Conservation (phyloP, 176 grass and related monocot genomes). For the bread wheat (Triticum aestivum) region IWGSC_CS_RefSeq_v2.1 NC_057803.1:40358502-40359001, state of each 20-base stretch:
- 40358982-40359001: neutral
- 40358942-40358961: conserved; percentile 29
- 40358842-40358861: neutral
- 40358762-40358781: neutral
- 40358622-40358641: conserved; percentile 19
- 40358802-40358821: neutral
- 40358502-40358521: neutral
- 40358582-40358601: neutral
- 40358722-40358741: conserved; percentile 24
- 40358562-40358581: conserved; percentile 23
- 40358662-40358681: neutral
- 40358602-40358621: conserved; percentile 23
- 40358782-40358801: neutral
- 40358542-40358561: conserved; percentile 24
- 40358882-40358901: neutral
- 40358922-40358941: neutral
- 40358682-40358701: conserved; percentile 18
- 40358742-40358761: conserved; percentile 29
- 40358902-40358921: neutral
- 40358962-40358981: neutral
- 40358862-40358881: neutral
- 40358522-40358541: neutral
- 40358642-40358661: neutral
- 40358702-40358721: conserved; percentile 1
- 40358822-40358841: neutral